Evolutionary conservation across 169 alveolate species (phyloP).

Genomic region (Ichthyophthirius multifiliis): DNA sequence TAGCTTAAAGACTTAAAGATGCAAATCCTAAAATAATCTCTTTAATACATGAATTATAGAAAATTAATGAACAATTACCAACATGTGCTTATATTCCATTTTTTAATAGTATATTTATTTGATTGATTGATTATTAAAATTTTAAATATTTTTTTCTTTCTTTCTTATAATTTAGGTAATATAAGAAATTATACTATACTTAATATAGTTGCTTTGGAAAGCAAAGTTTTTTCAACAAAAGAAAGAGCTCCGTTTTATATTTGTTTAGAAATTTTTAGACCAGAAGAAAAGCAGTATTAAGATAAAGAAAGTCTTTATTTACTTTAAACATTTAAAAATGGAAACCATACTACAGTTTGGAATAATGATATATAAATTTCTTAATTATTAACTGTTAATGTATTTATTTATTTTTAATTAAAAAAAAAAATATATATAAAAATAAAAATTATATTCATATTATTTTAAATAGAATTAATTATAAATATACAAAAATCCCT

Average conservation of each 20-base stretch:
- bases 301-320: no score
- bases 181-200: constrained; percentile 68
- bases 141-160: no score
- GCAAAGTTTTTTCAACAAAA: constrained; percentile 78
- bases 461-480: no score
- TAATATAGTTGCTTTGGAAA: constrained; percentile 68
- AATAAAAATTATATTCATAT: no score
- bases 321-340: background rate
- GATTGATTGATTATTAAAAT: no score
- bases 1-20: constrained; percentile 10
- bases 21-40: constrained; percentile 30
- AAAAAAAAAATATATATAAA: no score
- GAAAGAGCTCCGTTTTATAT: constrained; percentile 86
- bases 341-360: background rate
- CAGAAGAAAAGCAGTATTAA: constrained; percentile 47
- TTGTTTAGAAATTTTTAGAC: constrained; percentile 77
- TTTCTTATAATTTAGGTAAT: no score
- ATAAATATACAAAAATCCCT: no score
- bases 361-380: background rate
- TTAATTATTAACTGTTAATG: background rate
- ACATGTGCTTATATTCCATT: constrained; percentile 18
- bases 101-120: background rate
- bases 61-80: constrained; percentile 16
- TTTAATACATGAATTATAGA: constrained; percentile 4
- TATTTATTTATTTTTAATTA: no score